A percentile compares a stretch with the other conserved stretches of the same genome.
Evolutionary conservation across 1,284 basidiomycete genomes (phyloP).

Genomic region (Malassezia furfur): DNA sequence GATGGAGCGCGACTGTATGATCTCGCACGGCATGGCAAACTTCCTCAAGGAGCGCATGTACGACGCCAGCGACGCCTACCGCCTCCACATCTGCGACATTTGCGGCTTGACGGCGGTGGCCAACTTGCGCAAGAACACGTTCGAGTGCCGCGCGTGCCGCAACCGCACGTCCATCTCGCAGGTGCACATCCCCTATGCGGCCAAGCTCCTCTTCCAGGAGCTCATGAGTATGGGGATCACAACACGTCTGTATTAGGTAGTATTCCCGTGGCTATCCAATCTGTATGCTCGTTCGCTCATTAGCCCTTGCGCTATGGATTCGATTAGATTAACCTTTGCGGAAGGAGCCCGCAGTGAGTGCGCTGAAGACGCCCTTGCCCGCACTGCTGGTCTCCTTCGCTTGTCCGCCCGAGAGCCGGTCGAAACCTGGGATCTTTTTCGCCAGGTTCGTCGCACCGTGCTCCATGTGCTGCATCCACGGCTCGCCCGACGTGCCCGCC

Average conservation of each 20-base stretch:
- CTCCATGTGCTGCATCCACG: not conserved
- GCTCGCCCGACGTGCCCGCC: not conserved
- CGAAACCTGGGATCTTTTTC: not conserved
- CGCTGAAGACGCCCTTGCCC: not conserved
- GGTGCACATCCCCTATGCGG: slow-evolving; percentile 50
- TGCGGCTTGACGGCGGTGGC: slow-evolving; percentile 44
- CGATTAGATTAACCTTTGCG: not conserved
- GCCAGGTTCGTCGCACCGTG: not conserved
- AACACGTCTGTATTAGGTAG: slow-evolving; percentile 33
- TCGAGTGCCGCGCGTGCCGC: slow-evolving; percentile 44
- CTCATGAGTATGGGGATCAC: slow-evolving; percentile 51
- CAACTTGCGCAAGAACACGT: slow-evolving; percentile 44
- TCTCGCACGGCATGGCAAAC: slow-evolving; percentile 94
- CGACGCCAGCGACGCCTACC: slow-evolving; percentile 44
- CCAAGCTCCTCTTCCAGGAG: slow-evolving; percentile 75
- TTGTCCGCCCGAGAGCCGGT: not conserved
- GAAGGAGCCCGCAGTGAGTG: not conserved
- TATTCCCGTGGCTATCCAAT: not conserved
- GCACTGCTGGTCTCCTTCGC: not conserved
- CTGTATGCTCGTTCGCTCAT: not conserved
- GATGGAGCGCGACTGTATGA: slow-evolving; percentile 99
- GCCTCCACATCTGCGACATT: slow-evolving; percentile 44
- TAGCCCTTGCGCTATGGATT: too few species aligned
- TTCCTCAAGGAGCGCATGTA: slow-evolving; percentile 60
- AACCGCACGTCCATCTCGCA: slow-evolving; percentile 47